Evolutionary conservation across 2,329 filamentous ascomycete genomes (phyloP).

Genomic region (Simplicillium aogashimaense): DNA sequence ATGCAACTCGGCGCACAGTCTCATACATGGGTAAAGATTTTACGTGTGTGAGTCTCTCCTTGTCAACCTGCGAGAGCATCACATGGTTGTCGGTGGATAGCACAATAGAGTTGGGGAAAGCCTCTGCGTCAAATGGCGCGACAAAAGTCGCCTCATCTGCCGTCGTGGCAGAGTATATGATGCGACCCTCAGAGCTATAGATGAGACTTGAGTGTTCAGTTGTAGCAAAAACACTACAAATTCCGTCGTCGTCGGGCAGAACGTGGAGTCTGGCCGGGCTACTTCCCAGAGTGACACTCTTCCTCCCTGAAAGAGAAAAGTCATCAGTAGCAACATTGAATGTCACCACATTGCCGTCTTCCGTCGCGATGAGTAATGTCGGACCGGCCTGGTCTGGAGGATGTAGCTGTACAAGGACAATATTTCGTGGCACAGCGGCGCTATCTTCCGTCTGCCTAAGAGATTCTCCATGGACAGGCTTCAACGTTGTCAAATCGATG

Average conservation of each 20-base stretch:
- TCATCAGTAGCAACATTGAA: constrained; percentile 58
- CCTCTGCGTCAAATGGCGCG: constrained; percentile 71
- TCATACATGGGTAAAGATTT: constrained; percentile 69
- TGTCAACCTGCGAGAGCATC: constrained; percentile 73
- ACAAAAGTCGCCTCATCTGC: constrained; percentile 76
- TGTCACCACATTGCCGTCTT: constrained; percentile 82
- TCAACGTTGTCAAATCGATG: constrained; percentile 56
- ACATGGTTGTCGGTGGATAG: constrained; percentile 70
- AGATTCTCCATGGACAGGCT: constrained; percentile 54
- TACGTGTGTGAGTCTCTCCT: constrained; percentile 79
- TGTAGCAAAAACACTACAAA: constrained; percentile 81
- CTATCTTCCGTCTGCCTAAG: constrained; percentile 53
- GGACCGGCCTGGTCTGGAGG: constrained; percentile 47
- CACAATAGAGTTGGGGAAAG: constrained; percentile 71
- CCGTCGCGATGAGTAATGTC: constrained; percentile 81
- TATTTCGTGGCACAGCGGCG: constrained; percentile 71
- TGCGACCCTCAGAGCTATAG: constrained; percentile 76
- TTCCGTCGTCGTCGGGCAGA: constrained; percentile 55
- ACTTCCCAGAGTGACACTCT: constrained; percentile 76
- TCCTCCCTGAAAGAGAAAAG: constrained; percentile 60
- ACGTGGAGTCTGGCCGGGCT: constrained; percentile 75
- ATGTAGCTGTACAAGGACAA: constrained; percentile 71
- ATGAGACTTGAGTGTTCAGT: constrained; percentile 93
- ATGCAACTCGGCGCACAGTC: constrained; percentile 79
- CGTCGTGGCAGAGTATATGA: constrained; percentile 89